Base-by-base conservation (phyloP, 2,329 filamentous ascomycete genomes). In the Beauveria sp. region DNA sequence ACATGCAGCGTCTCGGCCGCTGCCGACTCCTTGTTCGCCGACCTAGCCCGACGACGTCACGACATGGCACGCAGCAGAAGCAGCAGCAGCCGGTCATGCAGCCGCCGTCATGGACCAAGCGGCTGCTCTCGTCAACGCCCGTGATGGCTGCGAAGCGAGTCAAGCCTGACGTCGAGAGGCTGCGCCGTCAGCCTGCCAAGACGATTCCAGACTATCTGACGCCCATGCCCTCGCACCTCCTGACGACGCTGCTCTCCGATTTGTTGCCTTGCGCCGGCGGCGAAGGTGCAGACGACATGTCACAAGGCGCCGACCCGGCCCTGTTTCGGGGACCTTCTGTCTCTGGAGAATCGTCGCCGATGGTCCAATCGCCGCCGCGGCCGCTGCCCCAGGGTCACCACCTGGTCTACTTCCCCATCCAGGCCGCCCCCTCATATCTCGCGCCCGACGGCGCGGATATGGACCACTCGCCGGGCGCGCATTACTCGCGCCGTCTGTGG, bases 371-470 rank as follows among this genome's bases (percentile, higher is more conserved):
- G 3, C 71, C 71, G n/a, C 61, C 70, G 1, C 50, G n/a, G 5
- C 51, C 71, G 3, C 75, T 88, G 7, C 85, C 87, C 0, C 79
- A 83, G 34, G 89, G 88, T 41, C 87, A 96, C 71, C 92, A 97
- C 72, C 80, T 96, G 41, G 85, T 93, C 65, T 96, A 96, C 77
- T 97, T 96, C 75, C 91, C 92, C 62, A 83, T 89, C 12, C 83
- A 85, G 64, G 77, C 88, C 20, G 78, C 82, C 1, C 76, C 84
- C 16, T 83, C 81, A 8, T 67, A 78, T 40, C 82, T 97, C 48
- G 81, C 91, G 20, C 78, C 85, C 1, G 94, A 99, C 75, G 93
- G 94, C 61, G 96, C 92, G 1, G 93, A 97, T 71, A 78, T 84
- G 5, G 79, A 88, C 58, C 91, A 96, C 70, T 86, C 80, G 26